phyloP scores from a whole-genome alignment of 345 rosid species.

The Murraya paniculata region DNA sequence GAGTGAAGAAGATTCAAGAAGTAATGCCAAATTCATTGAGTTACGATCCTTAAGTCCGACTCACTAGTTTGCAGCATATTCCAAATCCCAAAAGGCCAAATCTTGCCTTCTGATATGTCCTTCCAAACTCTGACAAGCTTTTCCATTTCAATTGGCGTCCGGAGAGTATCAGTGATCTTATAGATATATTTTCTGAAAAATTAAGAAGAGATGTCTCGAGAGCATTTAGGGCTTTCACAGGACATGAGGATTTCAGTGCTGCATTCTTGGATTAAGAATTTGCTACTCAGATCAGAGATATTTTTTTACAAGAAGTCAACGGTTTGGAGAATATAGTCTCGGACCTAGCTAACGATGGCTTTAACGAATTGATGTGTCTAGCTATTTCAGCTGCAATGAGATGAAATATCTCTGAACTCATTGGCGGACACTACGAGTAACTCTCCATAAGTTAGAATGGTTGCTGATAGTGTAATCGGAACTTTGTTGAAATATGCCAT shows the following conservation, averaged over 20 bases:
- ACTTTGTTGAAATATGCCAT: background rate
- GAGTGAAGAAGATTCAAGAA: background rate
- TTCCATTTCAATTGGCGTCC: background rate
- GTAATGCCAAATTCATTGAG: background rate
- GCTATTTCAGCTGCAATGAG: fast-evolving
- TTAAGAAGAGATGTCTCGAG: background rate
- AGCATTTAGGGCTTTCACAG: background rate
- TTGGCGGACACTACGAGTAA: background rate
- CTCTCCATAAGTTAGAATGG: background rate
- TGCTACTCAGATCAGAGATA: background rate
- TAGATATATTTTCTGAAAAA: fast-evolving
- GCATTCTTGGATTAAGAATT: background rate
- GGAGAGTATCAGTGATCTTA: fast-evolving
- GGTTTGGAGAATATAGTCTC: background rate
- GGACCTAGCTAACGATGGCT: background rate
- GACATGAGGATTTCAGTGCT: background rate
- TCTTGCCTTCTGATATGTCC: background rate
- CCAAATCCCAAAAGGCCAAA: fast-evolving
- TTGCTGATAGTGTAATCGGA: fast-evolving
- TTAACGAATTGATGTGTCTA: background rate
- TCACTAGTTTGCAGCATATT: background rate
- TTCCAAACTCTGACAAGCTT: background rate
- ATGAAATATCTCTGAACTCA: background rate
- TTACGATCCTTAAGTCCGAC: background rate
- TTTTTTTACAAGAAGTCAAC: fast-evolving